Conservation (phyloP, 2,329 filamentous ascomycete species). For the Ampelomyces quisqualis region DNA sequence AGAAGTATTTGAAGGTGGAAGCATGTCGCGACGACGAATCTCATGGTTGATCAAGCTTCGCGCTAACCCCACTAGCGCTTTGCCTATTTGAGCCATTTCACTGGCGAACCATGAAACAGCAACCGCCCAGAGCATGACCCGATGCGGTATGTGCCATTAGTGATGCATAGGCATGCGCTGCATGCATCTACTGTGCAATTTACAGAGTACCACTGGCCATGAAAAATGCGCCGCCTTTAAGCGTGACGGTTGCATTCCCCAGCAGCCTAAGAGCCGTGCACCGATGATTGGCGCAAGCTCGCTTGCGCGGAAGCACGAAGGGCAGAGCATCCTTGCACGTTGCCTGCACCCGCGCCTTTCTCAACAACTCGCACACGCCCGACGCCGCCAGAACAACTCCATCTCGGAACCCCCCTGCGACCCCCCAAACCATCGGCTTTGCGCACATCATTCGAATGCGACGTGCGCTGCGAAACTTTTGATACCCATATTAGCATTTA, state of each 20-base stretch:
- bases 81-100: constrained; percentile 4
- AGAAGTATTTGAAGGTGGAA: no score
- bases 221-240: neutral
- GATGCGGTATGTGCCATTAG: constrained; percentile 1
- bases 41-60: neutral
- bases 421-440: constrained; percentile 24
- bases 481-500: constrained; percentile 35
- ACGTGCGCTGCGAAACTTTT: constrained; percentile 29
- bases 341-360: constrained; percentile 10
- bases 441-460: constrained; percentile 23
- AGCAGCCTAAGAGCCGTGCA: constrained; percentile 1
- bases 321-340: constrained; percentile 12
- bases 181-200: no score
- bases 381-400: constrained; percentile 13
- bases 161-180: constrained; percentile 1
- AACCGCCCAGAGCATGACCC: neutral
- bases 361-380: constrained; percentile 14
- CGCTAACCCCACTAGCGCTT: constrained; percentile 7
- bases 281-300: constrained; percentile 10
- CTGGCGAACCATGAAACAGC: constrained; percentile 9
- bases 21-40: neutral
- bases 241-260: constrained; percentile 2
- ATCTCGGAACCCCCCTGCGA: constrained; percentile 19
- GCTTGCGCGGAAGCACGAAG: constrained; percentile 6
- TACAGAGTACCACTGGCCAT: no score